Conservation (phyloP, 345 rosid genomes). For the Citrus reticulata region DNA sequence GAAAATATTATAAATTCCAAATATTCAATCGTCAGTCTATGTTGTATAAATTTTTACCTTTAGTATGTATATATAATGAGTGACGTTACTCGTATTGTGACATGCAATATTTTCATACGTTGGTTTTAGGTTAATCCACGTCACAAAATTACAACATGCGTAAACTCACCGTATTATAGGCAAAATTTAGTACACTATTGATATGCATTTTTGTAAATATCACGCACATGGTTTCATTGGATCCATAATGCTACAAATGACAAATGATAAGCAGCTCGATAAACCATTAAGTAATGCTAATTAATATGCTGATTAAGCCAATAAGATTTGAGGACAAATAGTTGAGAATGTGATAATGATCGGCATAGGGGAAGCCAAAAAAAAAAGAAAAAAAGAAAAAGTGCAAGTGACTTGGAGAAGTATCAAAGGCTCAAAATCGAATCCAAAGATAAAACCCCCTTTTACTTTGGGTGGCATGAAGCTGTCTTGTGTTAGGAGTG, state of each 20-base stretch:
- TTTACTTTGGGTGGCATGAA: constrained; percentile 18
- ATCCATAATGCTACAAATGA: not conserved
- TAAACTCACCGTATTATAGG: no score
- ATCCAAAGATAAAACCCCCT: constrained; percentile 18
- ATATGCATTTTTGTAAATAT: no score
- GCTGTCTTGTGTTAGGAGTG: constrained; percentile 8
- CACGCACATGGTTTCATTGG: not conserved
- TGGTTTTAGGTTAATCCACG: no score
- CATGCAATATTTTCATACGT: no score
- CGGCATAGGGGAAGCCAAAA: not conserved
- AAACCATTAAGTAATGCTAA: not conserved
- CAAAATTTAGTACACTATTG: not conserved
- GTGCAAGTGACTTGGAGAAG: constrained; percentile 15
- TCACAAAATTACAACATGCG: no score
- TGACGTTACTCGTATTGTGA: no score
- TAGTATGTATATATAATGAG: no score
- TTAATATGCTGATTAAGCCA: not conserved
- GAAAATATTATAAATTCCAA: no score
- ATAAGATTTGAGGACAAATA: not conserved
- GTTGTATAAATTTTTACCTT: no score
- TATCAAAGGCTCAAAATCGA: constrained; percentile 21
- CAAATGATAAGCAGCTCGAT: not conserved
- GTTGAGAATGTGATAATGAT: not conserved
- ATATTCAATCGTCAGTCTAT: no score
- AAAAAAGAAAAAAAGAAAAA: not conserved